Conservation (phyloP, 192 early-diverging fungal species). For the Diversispora eburnea region DNA sequence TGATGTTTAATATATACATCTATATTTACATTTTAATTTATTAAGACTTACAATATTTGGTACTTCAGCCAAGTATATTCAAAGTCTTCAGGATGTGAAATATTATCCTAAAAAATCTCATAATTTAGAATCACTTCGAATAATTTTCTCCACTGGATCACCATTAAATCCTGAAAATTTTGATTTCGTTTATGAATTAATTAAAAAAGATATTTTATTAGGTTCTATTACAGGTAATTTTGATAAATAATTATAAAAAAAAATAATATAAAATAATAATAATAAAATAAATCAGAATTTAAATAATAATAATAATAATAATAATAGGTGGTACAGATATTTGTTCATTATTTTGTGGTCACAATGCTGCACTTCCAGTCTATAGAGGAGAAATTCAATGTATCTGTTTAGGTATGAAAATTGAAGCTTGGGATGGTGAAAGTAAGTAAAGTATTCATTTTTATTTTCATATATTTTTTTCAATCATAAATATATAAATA, state of each 20-base stretch:
- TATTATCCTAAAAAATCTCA: slow-evolving; percentile 63
- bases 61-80: slow-evolving; percentile 94
- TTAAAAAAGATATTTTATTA: slow-evolving; percentile 82
- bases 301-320: not conserved
- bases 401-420: slow-evolving; percentile 87
- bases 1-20: no score
- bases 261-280: not conserved
- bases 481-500: not conserved
- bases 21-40: not conserved
- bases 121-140: slow-evolving; percentile 59
- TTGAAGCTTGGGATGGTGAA: slow-evolving; percentile 83
- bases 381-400: slow-evolving; percentile 94
- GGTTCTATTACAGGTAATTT: slow-evolving; percentile 78
- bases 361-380: slow-evolving; percentile 85
- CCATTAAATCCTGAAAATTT: slow-evolving; percentile 90
- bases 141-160: slow-evolving; percentile 91
- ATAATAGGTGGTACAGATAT: slow-evolving; percentile 88
- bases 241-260: not conserved
- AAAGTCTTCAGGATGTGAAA: slow-evolving; percentile 73
- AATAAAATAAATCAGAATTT: not conserved
- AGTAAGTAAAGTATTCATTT: slow-evolving; percentile 30
- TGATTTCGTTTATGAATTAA: slow-evolving; percentile 84
- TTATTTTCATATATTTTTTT: not conserved
- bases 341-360: slow-evolving; percentile 91
- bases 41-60: slow-evolving; percentile 85